These are phyloP conservation scores for Mikania micrantha DNA, from an alignment of 129 eudicot genomes.

Conservation along the genomic window DNA sequence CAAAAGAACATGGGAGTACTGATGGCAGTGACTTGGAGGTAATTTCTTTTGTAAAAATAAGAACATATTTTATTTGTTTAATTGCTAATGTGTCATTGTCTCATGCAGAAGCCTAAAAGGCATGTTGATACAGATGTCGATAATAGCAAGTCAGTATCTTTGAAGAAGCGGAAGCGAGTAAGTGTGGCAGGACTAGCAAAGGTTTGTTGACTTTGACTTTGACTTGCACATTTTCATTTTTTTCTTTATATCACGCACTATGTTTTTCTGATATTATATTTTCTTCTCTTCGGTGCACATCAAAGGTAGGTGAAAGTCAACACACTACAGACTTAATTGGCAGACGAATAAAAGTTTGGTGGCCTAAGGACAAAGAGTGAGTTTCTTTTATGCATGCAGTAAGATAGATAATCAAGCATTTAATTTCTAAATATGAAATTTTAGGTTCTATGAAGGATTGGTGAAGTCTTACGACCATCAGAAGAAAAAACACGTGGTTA, in stretches of 20 bases:
- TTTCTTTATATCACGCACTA: not conserved
- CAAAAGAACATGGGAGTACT: slow-evolving; percentile 30
- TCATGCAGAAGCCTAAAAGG: slow-evolving; percentile 43
- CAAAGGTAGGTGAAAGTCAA: slow-evolving; percentile 42
- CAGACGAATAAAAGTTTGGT: slow-evolving; percentile 79
- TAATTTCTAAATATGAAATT: not conserved
- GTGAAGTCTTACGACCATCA: slow-evolving; percentile 88
- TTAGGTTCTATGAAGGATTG: slow-evolving; percentile 88
- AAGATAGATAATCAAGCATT: slow-evolving; percentile 1
- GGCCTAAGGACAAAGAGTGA: slow-evolving; percentile 95
- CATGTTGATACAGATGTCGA: slow-evolving; percentile 19
- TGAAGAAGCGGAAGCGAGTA: slow-evolving; percentile 51
- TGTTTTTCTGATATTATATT: not conserved
- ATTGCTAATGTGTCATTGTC: not conserved
- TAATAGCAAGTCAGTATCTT: slow-evolving; percentile 37
- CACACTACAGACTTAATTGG: slow-evolving; percentile 65
- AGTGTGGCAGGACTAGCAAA: slow-evolving; percentile 60
- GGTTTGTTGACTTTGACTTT: slow-evolving; percentile 38
- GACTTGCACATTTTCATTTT: not conserved
- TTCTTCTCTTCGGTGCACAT: slow-evolving; percentile 48
- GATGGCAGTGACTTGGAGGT: slow-evolving; percentile 43
- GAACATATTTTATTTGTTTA: not conserved
- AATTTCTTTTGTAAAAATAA: not conserved
- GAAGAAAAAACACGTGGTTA: slow-evolving; percentile 81
- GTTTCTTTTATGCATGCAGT: slow-evolving; percentile 24